Base-by-base conservation (phyloP, 164 flowering plant species). In the Tinospora cordifolia region DNA sequence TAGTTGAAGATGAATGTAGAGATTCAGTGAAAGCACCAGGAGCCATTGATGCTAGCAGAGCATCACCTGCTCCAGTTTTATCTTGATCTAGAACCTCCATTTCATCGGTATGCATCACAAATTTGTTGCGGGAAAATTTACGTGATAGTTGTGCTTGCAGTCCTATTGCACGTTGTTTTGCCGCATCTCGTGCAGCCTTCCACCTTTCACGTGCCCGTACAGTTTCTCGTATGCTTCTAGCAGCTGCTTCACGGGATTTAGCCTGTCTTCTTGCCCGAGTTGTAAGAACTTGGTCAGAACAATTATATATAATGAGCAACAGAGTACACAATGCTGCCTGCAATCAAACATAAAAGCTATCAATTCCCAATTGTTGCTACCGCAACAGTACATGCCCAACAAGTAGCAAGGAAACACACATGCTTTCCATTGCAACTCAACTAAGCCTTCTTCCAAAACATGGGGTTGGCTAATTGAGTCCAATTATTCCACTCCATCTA, bases 131-230 rank as follows among this genome's bases (percentile, higher is more conserved):
- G 67, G 99, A 92, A 78, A 95, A 91, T 76, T 93, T 93, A 5
- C 95, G 90, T 59, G 99, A 92, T n/a, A 95, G 66, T 63, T 84
- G 86, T 58, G 84, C 38, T 79, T 86, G 92, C 44, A 95, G 75
- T 54, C 92, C 99, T 63, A 80, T 13, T 34, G 91, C 93, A 79
- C 74, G 79, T 72, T 88, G 89, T 82, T 83, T 90, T 47, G 96
- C 97, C 68, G 79, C 76, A 63, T 88, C 90, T 79, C 81, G 91
- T 73, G 99, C 98, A 69, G 88, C 69, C 79, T 89, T 88, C 98
- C 98, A 95, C 79, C 87, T 91, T 77, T 95, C 87, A 68, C 91
- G 91, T 62, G 99, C 92, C 79, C 88, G 93, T 67, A 91, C 92
- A 66, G 92, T 88, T 83, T 89, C 94, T 74, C 90, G 80, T 62